A percentile compares a stretch with the other conserved stretches of the same genome.
These are phyloP conservation scores for Schizothecium vesticola DNA, from an alignment of 495 filamentous ascomycete genomes.

Conservation along the genomic window DNA sequence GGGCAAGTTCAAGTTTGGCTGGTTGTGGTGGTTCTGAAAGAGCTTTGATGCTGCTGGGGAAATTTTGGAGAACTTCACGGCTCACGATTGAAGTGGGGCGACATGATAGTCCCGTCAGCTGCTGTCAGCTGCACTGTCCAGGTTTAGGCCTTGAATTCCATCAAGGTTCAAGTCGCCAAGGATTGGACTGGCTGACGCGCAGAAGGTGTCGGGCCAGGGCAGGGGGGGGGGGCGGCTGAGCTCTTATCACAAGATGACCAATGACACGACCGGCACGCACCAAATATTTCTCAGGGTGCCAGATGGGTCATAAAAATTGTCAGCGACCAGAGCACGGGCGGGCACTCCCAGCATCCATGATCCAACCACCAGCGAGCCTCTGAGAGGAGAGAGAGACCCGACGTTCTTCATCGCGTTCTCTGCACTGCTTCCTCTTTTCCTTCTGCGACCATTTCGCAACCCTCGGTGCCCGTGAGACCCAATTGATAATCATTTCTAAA, in stretches of 20 bases:
- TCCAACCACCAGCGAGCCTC: not conserved
- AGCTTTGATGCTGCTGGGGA: not conserved
- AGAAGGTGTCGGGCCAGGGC: not conserved
- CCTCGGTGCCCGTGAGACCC: not conserved
- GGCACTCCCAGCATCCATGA: not conserved
- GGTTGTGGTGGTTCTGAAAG: not conserved
- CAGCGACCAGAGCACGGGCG: not conserved
- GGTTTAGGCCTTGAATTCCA: not conserved
- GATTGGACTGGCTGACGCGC: not conserved
- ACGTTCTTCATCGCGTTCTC: not conserved
- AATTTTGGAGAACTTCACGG: slow-evolving; percentile 7
- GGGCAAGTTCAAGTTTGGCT: not conserved
- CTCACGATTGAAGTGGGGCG: not conserved
- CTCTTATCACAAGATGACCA: slow-evolving; percentile 1
- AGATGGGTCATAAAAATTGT: not conserved
- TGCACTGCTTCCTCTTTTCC: not conserved
- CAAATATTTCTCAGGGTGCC: not conserved
- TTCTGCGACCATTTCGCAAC: not conserved
- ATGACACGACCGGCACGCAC: not conserved
- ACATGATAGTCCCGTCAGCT: not conserved
- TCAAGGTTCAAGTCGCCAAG: not conserved
- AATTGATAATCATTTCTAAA: not conserved
- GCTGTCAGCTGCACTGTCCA: not conserved
- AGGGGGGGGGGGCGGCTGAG: not conserved
- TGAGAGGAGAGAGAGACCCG: not conserved